Evolutionary conservation across 1,139 yeast species (phyloP), one percentile per base, ranked within the genome.

Genomic region (Candida dubliniensis): DNA sequence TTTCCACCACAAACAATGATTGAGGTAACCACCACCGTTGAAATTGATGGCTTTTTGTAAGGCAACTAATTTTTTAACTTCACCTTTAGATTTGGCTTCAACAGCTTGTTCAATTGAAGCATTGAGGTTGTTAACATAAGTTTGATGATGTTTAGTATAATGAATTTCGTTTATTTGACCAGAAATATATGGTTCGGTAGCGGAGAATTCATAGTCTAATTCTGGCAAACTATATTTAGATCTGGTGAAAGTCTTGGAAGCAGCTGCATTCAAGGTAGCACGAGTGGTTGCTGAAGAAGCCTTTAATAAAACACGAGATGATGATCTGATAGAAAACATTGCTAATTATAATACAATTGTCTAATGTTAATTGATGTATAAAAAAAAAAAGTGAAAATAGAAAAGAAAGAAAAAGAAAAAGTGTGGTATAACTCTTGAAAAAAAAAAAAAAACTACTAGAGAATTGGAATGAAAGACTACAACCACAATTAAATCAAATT

Each of bases 21-120:
- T 89, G 59, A 84, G 74, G 76, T 79, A 88, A 23, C 98, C 98
- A 64, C 98, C 98, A 53, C 96, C 96, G 66, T 90, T 95, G 81
- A 91, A 91, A 66, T 87, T 89, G 73, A 91, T 83, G 59, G 80
- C 76, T 58, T 87, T 87, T 64, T 87, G 89, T 60, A 89, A 77
- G 58, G 82, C 84, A 58, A 87, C 77, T 45, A 86, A 72, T 61
- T 81, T 81, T 63, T 82, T 76, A 51, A 79, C 77, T 54, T 87
- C 88, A 47, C 86, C 82, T 50, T 76, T 76, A 42, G 74, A 71
- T 57, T 79, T 69, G 44, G 96, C 93, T 59, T 82, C 90, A 33
- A 81, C 80, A 44, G 82, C 77, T 67, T 87, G 86, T 66, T 88
- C 96, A 59, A 81, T 68, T 34, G 96, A 91, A 34, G 83, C 71